Percentiles rank a stretch among this genome's conserved stretches.
Conservation (phyloP, 139 green algal species). For the Micromonas pusilla region DNA sequence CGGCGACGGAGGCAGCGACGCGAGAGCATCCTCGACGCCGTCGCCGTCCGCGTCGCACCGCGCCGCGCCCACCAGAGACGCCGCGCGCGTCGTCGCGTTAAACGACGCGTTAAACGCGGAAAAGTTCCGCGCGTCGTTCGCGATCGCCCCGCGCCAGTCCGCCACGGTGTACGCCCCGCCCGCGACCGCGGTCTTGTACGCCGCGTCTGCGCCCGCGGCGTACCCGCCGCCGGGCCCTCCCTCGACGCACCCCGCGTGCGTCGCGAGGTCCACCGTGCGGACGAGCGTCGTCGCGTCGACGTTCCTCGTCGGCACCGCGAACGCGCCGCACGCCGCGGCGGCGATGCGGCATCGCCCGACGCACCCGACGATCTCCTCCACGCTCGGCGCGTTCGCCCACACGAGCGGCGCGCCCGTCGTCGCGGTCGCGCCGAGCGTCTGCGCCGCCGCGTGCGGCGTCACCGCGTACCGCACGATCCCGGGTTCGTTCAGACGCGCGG, state of each 20-base stretch:
- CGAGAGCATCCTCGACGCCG: no score
- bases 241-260: background rate
- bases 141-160: background rate
- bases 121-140: background rate
- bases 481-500: conserved; percentile 2
- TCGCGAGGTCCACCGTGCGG: no score
- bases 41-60: no score
- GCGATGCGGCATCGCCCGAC: background rate
- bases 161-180: background rate
- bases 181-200: background rate
- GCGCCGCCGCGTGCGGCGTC: background rate
- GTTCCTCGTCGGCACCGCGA: background rate
- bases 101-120: no score
- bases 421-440: no score
- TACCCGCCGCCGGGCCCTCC: no score
- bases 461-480: background rate
- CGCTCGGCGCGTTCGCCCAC: background rate
- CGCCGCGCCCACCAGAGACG: no score
- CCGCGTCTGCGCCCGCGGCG: no score
- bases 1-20: no score
- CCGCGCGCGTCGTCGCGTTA: no score
- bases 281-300: background rate
- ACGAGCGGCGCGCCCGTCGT: no score
- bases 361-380: background rate
- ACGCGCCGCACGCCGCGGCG: background rate